Evolutionary conservation across 2,329 filamentous ascomycete species (phyloP).

Genomic region (Curvularia sp.): DNA sequence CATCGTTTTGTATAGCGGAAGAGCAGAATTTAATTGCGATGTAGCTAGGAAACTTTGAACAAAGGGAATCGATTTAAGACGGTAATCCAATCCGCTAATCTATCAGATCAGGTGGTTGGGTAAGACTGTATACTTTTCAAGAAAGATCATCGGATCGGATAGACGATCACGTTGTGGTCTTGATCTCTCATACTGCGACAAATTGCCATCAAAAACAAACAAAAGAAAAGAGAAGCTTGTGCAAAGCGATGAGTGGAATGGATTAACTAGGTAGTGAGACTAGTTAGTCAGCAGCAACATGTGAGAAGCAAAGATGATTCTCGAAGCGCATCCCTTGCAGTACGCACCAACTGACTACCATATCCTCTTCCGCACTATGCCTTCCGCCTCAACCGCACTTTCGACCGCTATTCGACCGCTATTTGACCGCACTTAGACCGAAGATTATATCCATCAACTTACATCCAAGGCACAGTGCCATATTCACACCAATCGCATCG

Average conservation of each 20-base stretch:
- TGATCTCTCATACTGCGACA: no score
- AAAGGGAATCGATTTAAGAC: no score
- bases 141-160: no score
- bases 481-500: neutral
- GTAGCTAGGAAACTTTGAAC: no score
- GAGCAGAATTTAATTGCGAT: neutral
- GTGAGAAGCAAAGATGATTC: neutral
- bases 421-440: neutral
- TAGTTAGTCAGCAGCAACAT: neutral
- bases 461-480: neutral
- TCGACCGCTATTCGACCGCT: neutral
- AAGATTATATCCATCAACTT: neutral
- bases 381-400: no score
- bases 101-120: no score
- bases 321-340: neutral
- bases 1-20: neutral
- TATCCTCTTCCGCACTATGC: neutral
- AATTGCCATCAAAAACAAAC: neutral
- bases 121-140: no score
- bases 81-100: no score
- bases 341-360: neutral
- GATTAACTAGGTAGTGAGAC: neutral
- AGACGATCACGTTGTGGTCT: no score
- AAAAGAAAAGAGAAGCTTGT: neutral
- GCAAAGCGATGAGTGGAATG: neutral